A percentile compares a stretch with the other conserved stretches of the same genome.
Evolutionary conservation across 805 yeast genomes (phyloP).

Genomic region (Saturnispora mendoncae): DNA sequence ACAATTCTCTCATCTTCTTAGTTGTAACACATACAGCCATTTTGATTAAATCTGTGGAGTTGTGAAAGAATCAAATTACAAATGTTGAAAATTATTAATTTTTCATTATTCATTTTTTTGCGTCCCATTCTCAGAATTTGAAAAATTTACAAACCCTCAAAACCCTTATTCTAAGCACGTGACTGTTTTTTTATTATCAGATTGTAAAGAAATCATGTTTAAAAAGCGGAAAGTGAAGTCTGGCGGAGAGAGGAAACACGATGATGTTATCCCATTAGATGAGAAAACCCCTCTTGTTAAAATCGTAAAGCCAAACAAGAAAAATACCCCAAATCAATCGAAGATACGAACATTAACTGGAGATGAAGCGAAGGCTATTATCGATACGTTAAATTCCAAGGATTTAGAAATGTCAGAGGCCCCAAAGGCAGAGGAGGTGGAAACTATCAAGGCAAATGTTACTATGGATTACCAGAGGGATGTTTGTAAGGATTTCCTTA

Average conservation of each 20-base stretch:
- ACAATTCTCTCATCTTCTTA: too few relatives aligned
- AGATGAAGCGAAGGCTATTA: not conserved
- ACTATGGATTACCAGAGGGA: slow-evolving; percentile 85
- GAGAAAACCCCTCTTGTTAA: not conserved
- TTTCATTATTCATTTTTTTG: not conserved
- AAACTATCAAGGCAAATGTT: slow-evolving; percentile 47
- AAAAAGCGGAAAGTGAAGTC: slow-evolving; percentile 30
- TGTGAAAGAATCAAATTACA: not conserved
- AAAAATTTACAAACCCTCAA: not conserved
- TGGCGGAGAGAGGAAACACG: too few relatives aligned
- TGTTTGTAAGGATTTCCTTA: slow-evolving; percentile 83
- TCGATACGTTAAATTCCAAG: too few relatives aligned
- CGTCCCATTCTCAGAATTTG: not conserved
- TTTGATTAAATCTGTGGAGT: slow-evolving; percentile 10
- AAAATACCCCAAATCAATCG: not conserved
- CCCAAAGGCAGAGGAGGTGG: not conserved
- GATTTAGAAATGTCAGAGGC: too few relatives aligned
- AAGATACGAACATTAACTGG: not conserved
- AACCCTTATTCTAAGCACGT: slow-evolving; percentile 5
- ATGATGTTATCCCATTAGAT: not conserved
- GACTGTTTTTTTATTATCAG: not conserved
- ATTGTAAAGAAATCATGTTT: too few relatives aligned
- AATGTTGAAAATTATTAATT: not conserved
- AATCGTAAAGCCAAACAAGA: not conserved
- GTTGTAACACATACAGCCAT: slow-evolving; percentile 20